phyloP scores from a whole-genome alignment of 768 basidiomycete species.

The Kwoniella heveanensis region DNA sequence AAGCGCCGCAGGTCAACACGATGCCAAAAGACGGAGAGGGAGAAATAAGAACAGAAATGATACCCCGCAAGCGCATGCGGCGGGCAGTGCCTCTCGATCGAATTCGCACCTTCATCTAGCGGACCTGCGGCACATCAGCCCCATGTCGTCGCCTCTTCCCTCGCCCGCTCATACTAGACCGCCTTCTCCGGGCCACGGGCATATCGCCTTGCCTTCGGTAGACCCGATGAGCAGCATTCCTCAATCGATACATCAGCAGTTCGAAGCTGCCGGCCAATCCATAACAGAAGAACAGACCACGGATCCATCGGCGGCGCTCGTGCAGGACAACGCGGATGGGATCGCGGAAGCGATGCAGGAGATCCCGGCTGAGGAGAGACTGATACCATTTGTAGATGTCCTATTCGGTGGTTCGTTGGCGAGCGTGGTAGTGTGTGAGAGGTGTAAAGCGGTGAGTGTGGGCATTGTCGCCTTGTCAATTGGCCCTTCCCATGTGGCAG shows the following conservation, averaged over 20 bases:
- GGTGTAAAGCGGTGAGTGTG: slow-evolving; percentile 76
- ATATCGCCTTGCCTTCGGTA: slow-evolving; percentile 3
- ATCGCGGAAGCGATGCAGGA: slow-evolving; percentile 7
- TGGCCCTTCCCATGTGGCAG: too few species aligned
- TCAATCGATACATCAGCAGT: not conserved
- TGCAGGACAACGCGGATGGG: not conserved
- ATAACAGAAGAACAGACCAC: slow-evolving; percentile 12
- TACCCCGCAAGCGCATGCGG: slow-evolving; percentile 3
- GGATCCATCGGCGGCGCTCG: not conserved
- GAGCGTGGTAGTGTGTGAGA: slow-evolving; percentile 89
- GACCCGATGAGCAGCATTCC: slow-evolving; percentile 21
- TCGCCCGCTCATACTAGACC: slow-evolving; percentile 33
- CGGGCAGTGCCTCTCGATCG: not conserved
- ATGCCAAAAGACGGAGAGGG: slow-evolving; percentile 4
- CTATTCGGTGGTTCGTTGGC: slow-evolving; percentile 86
- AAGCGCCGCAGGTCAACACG: slow-evolving; percentile 2
- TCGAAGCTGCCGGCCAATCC: slow-evolving; percentile 11
- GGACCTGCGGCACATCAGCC: slow-evolving; percentile 26
- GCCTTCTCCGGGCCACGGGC: slow-evolving; percentile 22
- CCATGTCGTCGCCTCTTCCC: slow-evolving; percentile 32
- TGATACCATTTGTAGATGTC: slow-evolving; percentile 79
- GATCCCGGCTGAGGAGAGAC: slow-evolving; percentile 60
- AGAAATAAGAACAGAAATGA: not conserved
- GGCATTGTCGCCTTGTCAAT: not conserved
- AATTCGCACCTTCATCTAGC: slow-evolving; percentile 3